Evolutionary conservation across 257 asterid species (phyloP).

Genomic region (Nicotiana noctiflora): DNA sequence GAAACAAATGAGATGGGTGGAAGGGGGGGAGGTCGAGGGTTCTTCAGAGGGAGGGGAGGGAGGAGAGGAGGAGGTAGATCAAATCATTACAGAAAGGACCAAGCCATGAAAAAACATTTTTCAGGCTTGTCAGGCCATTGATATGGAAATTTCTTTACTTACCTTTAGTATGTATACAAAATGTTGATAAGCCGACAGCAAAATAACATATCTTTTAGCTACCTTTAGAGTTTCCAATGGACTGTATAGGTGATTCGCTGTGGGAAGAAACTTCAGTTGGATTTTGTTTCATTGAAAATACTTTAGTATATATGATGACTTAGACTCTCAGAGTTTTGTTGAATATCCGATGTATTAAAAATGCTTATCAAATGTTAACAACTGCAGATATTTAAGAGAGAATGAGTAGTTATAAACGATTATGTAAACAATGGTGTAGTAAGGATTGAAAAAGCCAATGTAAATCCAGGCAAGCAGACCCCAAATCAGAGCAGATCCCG

Average conservation of each 20-base stretch:
- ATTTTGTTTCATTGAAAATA: not conserved
- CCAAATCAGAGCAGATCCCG: too few relatives aligned
- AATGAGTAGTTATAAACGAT: not conserved
- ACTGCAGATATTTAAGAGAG: not conserved
- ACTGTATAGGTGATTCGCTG: not conserved
- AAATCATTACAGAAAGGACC: slow-evolving; percentile 46
- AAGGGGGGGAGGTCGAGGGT: slow-evolving; percentile 27
- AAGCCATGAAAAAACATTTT: slow-evolving; percentile 70
- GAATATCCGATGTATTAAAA: not conserved
- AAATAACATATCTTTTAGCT: not conserved
- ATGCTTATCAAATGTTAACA: not conserved
- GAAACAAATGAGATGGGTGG: slow-evolving; percentile 22
- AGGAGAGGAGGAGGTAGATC: slow-evolving; percentile 29
- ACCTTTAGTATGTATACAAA: not conserved
- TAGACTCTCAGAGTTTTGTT: not conserved
- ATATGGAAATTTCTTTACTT: not conserved
- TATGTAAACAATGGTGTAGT: not conserved
- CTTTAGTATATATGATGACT: not conserved
- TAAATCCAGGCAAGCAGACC: too few relatives aligned
- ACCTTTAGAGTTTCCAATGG: not conserved
- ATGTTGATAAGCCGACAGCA: not conserved
- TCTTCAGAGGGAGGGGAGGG: slow-evolving; percentile 43
- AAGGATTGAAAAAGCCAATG: not conserved
- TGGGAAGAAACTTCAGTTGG: not conserved
- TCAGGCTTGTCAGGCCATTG: slow-evolving; percentile 46